A percentile compares a stretch with the other conserved stretches of the same genome.
Evolutionary conservation across 1,284 basidiomycete species (phyloP).

Genomic region (Rhodotorula sp.): DNA sequence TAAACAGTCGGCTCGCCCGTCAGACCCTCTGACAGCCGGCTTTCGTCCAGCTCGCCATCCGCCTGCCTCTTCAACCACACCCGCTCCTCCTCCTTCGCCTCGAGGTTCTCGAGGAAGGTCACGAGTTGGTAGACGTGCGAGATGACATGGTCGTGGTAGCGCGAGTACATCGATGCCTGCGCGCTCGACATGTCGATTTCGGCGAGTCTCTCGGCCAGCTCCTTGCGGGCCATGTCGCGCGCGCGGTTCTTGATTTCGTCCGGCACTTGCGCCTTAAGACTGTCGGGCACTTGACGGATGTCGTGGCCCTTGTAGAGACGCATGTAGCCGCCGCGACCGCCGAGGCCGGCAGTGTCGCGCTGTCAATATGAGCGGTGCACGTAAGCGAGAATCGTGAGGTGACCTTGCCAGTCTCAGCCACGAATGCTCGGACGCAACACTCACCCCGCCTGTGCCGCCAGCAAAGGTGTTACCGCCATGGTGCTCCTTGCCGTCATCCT

Average conservation of each 20-base stretch:
- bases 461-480: constrained; percentile 51
- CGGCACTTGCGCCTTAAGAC: constrained; percentile 48
- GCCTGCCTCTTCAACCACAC: constrained; percentile 49
- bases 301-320: constrained; percentile 41
- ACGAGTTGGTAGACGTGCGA: constrained; percentile 34
- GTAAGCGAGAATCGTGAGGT: too few relatives aligned
- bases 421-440: too few relatives aligned
- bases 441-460: constrained; percentile 48
- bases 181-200: constrained; percentile 48
- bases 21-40: constrained; percentile 48
- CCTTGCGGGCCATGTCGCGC: constrained; percentile 48
- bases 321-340: constrained; percentile 43
- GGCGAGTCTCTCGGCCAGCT: constrained; percentile 47
- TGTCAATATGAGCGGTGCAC: too few relatives aligned
- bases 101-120: constrained; percentile 44
- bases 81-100: constrained; percentile 50
- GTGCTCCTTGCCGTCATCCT: constrained; percentile 48
- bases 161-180: constrained; percentile 45
- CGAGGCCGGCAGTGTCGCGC: constrained; percentile 49
- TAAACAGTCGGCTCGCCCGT: constrained; percentile 50
- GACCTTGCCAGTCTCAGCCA: too few relatives aligned
- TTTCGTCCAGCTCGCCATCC: constrained; percentile 51
- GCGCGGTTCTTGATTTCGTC: constrained; percentile 48
- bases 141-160: constrained; percentile 38
- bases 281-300: constrained; percentile 47